phyloP scores from a whole-genome alignment of 202 grass and related monocot species.

The Hordeum pubiflorum region DNA sequence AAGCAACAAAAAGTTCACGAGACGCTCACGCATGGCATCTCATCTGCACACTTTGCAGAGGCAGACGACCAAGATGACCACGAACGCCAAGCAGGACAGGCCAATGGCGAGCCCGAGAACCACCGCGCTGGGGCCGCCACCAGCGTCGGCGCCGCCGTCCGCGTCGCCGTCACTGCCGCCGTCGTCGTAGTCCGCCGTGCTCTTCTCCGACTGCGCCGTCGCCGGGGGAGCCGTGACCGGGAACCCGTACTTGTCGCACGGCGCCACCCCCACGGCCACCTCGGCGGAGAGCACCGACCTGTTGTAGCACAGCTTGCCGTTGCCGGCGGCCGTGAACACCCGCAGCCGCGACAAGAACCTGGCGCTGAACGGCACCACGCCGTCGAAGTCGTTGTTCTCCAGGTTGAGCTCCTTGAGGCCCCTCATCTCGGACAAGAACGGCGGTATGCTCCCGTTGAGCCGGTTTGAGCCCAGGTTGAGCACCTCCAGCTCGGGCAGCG shows the following conservation, averaged over 20 bases:
- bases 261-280: constrained; percentile 59
- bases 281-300: constrained; percentile 49
- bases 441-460: constrained; percentile 78
- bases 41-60: constrained; percentile 79
- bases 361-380: constrained; percentile 59
- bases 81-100: constrained; percentile 71
- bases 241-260: constrained; percentile 77
- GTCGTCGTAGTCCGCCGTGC: constrained; percentile 40
- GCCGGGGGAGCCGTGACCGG: constrained; percentile 57
- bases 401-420: constrained; percentile 59
- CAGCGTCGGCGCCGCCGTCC: constrained; percentile 9
- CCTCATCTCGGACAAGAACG: constrained; percentile 53
- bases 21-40: background rate
- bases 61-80: constrained; percentile 77
- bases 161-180: constrained; percentile 34
- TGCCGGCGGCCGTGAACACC: constrained; percentile 72
- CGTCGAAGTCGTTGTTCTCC: constrained; percentile 84
- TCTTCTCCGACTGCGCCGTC: constrained; percentile 48
- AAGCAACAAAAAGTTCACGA: background rate
- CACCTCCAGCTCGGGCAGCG: constrained; percentile 64
- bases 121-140: constrained; percentile 55
- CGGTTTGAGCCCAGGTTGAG: constrained; percentile 78
- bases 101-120: constrained; percentile 90
- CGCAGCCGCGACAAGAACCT: constrained; percentile 51
- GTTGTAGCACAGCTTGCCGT: constrained; percentile 88